Base-by-base conservation (phyloP, 768 basidiomycete species). In the Tricholoma matsutake region DNA sequence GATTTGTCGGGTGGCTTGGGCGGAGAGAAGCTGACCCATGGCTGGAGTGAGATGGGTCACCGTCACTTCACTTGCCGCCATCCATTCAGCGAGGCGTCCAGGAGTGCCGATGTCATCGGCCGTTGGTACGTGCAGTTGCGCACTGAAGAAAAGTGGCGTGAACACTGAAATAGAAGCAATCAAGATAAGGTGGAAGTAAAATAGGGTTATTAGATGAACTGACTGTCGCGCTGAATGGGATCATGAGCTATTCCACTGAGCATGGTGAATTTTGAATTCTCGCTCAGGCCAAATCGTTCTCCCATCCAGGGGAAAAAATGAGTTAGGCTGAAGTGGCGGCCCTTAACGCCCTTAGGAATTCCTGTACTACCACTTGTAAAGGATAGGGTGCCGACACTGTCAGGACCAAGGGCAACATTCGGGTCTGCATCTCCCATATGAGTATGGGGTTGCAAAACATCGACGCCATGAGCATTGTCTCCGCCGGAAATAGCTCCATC, bases 281-380 rank as follows among this genome's bases (percentile, higher is more conserved):
- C 79, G 37, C 80, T 77, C 53, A 99, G 75, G 1, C 83, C 87
- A 71, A 98, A 99, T 31, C 87, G 77, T 70, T 93, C 77, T 20
- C 90, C 89, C 97, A 99, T 98, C 97, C 97, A 99, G 2, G 96
- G 96, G 85, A 98, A 98, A 83, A 98, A 99, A 72, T 98, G 97
- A 0, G 97, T 99, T 65, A 99, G 77, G 65, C 91, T 94, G 75
- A 91, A 98, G 72, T 99, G 97, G 49, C 97, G 79, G 0, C 97
- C 97, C 62, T 84, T 85, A 18, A 99, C 96, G n/a, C 96, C 96
- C 77, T 99, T 98, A 0, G 97, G 97, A 51, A 98, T 94, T 29
- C 97, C 96, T 0, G 97, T 99, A 67, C 92, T 95, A 57, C 97
- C 97, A 66, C 91, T 95, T 1, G 97, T 99, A 77, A 99, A 99